phyloP scores from a whole-genome alignment of 192 early-diverging fungal genomes.

The Entomortierella lignicola region DNA sequence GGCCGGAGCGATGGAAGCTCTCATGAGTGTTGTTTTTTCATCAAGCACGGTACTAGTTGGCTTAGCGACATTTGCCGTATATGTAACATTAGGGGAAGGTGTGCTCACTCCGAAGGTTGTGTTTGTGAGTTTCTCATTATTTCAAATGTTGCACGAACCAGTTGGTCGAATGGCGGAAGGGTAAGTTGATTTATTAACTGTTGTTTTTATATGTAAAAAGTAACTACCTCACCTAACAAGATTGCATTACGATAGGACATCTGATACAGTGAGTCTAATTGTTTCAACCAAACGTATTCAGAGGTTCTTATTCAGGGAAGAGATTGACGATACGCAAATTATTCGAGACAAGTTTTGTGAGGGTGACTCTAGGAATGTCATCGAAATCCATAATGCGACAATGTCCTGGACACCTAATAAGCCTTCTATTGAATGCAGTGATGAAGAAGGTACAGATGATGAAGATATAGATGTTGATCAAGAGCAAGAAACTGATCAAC shows the following conservation, averaged over 20 bases:
- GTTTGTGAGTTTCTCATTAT: constrained; percentile 37
- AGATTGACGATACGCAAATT: constrained; percentile 38
- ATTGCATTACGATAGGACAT: constrained; percentile 5
- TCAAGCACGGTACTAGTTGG: constrained; percentile 24
- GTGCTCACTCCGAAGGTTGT: constrained; percentile 42
- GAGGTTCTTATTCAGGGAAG: constrained; percentile 38
- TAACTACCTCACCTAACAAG: too few relatives aligned
- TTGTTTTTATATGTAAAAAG: not conserved
- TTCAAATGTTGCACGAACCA: constrained; percentile 31
- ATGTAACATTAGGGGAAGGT: constrained; percentile 31
- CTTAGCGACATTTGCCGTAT: constrained; percentile 30
- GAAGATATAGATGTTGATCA: constrained; percentile 28
- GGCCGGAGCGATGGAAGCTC: constrained; percentile 20
- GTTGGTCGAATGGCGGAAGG: constrained; percentile 34
- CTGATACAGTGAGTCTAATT: constrained; percentile 16
- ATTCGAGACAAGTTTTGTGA: not conserved
- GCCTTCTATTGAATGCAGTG: not conserved
- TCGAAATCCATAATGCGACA: constrained; percentile 14
- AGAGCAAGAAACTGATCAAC: not conserved
- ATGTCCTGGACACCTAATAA: constrained; percentile 24
- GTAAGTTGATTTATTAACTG: constrained; percentile 1
- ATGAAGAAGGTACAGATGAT: constrained; percentile 33
- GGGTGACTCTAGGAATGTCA: not conserved
- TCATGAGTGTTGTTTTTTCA: constrained; percentile 41
- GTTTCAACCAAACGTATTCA: constrained; percentile 39